These are phyloP conservation scores for Decorospora gaudefroyi DNA, from an alignment of 2,329 filamentous ascomycete genomes.

Conservation along the genomic window DNA sequence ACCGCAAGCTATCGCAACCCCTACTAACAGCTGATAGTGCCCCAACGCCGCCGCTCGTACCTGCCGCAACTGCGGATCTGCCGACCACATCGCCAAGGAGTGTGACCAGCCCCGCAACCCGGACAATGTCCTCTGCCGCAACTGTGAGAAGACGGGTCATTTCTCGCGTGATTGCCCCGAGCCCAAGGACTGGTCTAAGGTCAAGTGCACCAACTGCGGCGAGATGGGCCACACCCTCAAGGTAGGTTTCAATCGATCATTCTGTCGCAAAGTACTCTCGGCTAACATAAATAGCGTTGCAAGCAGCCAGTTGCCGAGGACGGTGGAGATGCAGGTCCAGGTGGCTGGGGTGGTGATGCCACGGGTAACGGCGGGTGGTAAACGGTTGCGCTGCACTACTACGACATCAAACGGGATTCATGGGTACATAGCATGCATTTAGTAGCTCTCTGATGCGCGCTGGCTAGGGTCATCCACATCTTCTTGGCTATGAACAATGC, in stretches of 20 bases:
- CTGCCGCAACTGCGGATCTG: constrained; percentile 46
- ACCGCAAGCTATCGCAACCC: neutral
- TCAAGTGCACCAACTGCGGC: constrained; percentile 56
- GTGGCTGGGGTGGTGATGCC: constrained; percentile 19
- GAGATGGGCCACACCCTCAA: constrained; percentile 46
- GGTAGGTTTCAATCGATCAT: constrained; percentile 16
- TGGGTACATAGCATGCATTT: neutral
- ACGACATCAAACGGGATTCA: neutral
- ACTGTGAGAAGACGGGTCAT: constrained; percentile 69
- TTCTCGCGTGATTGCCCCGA: constrained; percentile 61
- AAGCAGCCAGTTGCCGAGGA: constrained; percentile 33
- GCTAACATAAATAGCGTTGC: constrained; percentile 39
- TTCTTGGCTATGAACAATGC: too few species aligned
- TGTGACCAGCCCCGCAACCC: constrained; percentile 47
- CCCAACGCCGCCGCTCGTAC: constrained; percentile 39
- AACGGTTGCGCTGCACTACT: neutral
- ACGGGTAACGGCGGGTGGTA: constrained; percentile 19
- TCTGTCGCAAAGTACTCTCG: neutral
- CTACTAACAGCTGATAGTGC: constrained; percentile 33
- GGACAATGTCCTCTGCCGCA: constrained; percentile 56
- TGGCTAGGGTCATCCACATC: too few species aligned
- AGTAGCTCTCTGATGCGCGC: too few species aligned
- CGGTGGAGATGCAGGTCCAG: constrained; percentile 17
- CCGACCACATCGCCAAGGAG: constrained; percentile 46
- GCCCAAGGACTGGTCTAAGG: constrained; percentile 57